A percentile compares a stretch with the other conserved stretches of the same genome.
Conservation (phyloP, 78 protist species). For the Dictyostelium firmibasis region DNA sequence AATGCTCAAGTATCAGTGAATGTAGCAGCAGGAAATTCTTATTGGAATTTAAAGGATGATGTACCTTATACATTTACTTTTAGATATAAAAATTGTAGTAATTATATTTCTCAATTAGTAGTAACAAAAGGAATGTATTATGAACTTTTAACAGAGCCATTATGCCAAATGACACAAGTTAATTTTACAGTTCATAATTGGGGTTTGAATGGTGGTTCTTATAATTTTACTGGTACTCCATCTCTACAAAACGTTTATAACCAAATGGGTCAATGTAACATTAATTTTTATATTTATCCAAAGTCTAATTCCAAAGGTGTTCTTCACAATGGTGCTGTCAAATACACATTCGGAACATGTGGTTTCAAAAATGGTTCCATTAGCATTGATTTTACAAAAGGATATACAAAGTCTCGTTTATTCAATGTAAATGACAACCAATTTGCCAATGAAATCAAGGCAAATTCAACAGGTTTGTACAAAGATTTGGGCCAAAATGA, state of each 20-base stretch:
- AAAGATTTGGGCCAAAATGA: no score
- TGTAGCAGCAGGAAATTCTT: neutral
- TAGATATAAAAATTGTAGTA: neutral
- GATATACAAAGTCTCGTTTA: neutral
- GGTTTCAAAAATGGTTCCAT: neutral
- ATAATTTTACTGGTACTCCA: neutral
- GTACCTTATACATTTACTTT: neutral
- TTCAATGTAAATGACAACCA: no score
- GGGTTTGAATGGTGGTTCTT: neutral
- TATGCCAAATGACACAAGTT: neutral
- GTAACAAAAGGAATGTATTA: neutral
- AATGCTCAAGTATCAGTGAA: neutral
- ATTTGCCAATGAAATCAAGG: neutral
- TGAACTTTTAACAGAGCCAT: neutral
- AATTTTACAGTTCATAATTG: neutral
- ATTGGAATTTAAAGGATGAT: neutral
- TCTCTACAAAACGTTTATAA: no score
- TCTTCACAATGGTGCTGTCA: neutral
- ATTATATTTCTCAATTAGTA: neutral
- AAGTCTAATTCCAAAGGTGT: no score
- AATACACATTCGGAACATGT: neutral
- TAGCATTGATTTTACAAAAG: neutral
- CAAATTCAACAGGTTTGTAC: neutral
- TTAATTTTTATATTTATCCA: no score
- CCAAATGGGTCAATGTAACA: no score